Evolutionary conservation across 106 monocot genomes (phyloP).

Genomic region (Amphibolis antarctica): DNA sequence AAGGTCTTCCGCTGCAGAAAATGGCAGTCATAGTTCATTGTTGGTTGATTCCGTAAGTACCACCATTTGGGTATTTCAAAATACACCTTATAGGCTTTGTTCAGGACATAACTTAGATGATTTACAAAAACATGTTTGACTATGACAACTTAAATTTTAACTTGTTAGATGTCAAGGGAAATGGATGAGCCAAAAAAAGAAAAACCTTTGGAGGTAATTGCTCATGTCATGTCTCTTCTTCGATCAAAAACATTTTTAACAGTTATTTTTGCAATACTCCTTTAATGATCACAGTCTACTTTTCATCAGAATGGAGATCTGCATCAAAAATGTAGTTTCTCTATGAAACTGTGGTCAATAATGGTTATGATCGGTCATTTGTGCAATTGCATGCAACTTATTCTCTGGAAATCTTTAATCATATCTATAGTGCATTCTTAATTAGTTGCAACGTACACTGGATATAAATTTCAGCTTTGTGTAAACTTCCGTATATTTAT

Average conservation of each 20-base stretch:
- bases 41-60: constrained; percentile 55
- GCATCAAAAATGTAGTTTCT: background rate
- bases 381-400: background rate
- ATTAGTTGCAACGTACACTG: too few species aligned
- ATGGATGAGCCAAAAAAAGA: constrained; percentile 38
- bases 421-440: background rate
- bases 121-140: background rate
- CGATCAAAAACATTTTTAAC: too few species aligned
- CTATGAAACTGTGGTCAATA: background rate
- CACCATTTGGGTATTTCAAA: background rate
- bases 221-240: background rate
- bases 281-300: background rate
- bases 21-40: constrained; percentile 29
- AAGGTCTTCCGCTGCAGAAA: constrained; percentile 37
- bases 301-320: background rate
- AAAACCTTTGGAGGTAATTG: constrained; percentile 32
- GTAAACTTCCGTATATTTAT: too few species aligned
- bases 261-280: background rate
- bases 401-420: background rate
- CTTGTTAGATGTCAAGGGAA: constrained; percentile 43
- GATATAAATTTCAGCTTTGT: too few species aligned
- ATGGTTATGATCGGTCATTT: background rate
- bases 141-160: background rate
- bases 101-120: background rate
- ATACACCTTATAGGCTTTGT: background rate